Evolutionary conservation across 2,329 filamentous ascomycete species (phyloP).

Genomic region (Claviceps lovelessii): DNA sequence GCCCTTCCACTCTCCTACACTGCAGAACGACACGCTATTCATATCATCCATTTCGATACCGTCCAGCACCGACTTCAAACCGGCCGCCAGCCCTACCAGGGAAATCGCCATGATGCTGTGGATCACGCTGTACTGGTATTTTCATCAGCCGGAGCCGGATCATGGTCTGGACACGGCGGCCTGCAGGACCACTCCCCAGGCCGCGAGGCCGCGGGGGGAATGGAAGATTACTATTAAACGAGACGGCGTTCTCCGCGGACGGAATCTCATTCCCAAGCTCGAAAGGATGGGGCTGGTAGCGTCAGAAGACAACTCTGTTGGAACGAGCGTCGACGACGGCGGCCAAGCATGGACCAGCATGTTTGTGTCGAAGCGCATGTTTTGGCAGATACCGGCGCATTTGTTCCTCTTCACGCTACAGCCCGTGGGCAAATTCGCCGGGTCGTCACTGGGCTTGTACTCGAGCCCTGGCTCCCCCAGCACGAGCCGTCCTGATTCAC

Average conservation of each 20-base stretch:
- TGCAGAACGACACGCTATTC: constrained; percentile 69
- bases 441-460: constrained; percentile 23
- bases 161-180: constrained; percentile 47
- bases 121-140: constrained; percentile 94
- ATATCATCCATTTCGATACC: constrained; percentile 86
- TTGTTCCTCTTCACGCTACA: constrained; percentile 79
- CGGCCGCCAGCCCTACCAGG: constrained; percentile 64
- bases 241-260: constrained; percentile 76
- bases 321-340: constrained; percentile 45
- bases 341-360: constrained; percentile 59
- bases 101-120: constrained; percentile 96
- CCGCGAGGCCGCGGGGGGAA: constrained; percentile 64
- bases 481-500: constrained; percentile 16
- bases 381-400: constrained; percentile 83
- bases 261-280: constrained; percentile 73
- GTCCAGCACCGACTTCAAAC: constrained; percentile 63
- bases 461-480: constrained; percentile 35
- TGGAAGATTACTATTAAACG: constrained; percentile 76
- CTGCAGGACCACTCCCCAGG: constrained; percentile 49
- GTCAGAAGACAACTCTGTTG: constrained; percentile 61
- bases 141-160: constrained; percentile 67
- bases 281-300: constrained; percentile 84
- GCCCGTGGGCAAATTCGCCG: constrained; percentile 28
- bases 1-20: constrained; percentile 54
- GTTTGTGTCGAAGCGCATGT: constrained; percentile 67